Percentiles rank a stretch among this genome's conserved stretches.
phyloP scores from a whole-genome alignment of 441 rosid genomes.

The Pelargonium myrrhifolium region DNA sequence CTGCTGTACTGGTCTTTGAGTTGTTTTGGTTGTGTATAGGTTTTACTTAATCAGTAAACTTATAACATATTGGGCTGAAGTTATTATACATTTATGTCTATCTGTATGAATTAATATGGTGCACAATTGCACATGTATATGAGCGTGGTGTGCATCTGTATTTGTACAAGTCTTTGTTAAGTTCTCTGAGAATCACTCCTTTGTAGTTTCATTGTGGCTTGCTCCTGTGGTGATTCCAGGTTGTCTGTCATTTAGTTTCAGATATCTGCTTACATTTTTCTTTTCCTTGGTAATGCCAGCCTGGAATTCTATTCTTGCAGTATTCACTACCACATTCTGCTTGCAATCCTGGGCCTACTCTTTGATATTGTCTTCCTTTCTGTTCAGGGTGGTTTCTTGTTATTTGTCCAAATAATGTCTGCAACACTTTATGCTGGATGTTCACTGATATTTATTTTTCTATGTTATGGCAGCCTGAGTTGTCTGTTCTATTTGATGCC shows the following conservation, averaged over 20 bases:
- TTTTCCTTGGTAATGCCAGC: not conserved
- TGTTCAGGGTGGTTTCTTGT: not conserved
- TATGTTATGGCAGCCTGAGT: constrained; percentile 64
- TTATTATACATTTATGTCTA: not conserved
- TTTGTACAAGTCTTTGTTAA: not conserved
- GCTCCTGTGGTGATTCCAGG: constrained; percentile 4
- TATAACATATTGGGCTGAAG: not conserved
- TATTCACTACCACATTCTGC: constrained; percentile 1
- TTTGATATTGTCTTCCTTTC: not conserved
- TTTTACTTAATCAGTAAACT: not conserved
- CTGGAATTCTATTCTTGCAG: not conserved
- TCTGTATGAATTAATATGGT: not conserved
- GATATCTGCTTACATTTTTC: constrained; percentile 12
- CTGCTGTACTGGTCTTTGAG: not conserved
- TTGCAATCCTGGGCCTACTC: not conserved
- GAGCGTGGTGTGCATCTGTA: not conserved
- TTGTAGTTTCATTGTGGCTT: not conserved
- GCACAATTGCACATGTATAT: not conserved
- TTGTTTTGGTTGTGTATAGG: not conserved
- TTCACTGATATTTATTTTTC: constrained; percentile 2
- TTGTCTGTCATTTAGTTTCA: not conserved
- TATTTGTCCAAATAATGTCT: not conserved
- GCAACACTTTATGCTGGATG: not conserved
- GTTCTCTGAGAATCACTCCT: not conserved
- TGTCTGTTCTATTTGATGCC: constrained; percentile 75